phyloP scores from a whole-genome alignment of 1,284 basidiomycete genomes.

The Meripilus lineatus region DNA sequence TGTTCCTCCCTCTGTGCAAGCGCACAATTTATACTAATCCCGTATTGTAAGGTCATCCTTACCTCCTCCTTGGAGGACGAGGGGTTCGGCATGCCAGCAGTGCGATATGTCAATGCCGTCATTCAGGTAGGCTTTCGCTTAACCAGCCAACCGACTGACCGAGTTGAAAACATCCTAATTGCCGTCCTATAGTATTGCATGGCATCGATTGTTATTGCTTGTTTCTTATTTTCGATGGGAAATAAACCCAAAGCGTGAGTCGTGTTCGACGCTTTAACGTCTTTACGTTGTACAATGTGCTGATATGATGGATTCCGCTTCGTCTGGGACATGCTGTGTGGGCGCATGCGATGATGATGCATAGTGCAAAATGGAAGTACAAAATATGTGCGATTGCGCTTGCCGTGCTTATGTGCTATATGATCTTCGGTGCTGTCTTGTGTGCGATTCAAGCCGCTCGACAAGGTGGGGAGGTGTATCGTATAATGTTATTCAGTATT shows the following conservation, averaged over 20 bases:
- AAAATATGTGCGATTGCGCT: constrained; percentile 74
- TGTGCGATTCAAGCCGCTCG: constrained; percentile 69
- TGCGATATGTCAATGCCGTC: constrained; percentile 77
- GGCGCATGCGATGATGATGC: too few relatives aligned
- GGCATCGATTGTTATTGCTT: constrained; percentile 79
- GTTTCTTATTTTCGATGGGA: constrained; percentile 95
- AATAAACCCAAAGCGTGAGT: constrained; percentile 87
- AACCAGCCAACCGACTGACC: not conserved
- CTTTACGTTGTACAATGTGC: not conserved
- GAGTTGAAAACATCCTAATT: not conserved
- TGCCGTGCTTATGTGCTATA: constrained; percentile 78
- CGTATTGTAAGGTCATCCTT: constrained; percentile 63
- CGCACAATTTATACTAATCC: too few relatives aligned
- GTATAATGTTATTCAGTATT: constrained; percentile 79
- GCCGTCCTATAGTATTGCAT: constrained; percentile 66
- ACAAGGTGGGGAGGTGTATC: constrained; percentile 64
- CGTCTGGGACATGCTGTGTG: too few relatives aligned
- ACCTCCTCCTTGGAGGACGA: constrained; percentile 84
- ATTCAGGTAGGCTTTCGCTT: constrained; percentile 52
- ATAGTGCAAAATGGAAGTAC: constrained; percentile 86
- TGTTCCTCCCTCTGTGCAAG: too few relatives aligned
- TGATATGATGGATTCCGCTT: not conserved
- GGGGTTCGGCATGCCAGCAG: constrained; percentile 63
- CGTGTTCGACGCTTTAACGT: not conserved
- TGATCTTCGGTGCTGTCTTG: constrained; percentile 70